Evolutionary conservation across 352 stramenopile genomes (phyloP).

Genomic region (Phytophthora sp.): DNA sequence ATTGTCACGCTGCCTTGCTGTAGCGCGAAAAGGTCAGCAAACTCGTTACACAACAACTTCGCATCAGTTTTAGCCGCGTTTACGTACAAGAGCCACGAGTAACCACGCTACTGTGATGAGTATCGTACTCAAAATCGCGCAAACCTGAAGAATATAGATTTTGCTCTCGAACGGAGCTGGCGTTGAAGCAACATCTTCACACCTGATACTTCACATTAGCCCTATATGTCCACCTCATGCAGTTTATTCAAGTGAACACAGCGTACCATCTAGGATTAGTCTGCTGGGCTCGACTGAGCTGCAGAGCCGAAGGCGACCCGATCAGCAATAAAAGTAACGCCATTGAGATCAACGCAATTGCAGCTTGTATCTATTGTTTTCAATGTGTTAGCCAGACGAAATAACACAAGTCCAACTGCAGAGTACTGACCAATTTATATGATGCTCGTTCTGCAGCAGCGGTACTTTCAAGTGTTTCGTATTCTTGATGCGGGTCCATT

Average conservation of each 20-base stretch:
- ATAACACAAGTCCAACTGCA: not conserved
- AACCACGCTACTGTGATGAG: slow-evolving; percentile 59
- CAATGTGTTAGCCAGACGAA: slow-evolving; percentile 5
- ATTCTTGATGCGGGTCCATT: slow-evolving; percentile 17
- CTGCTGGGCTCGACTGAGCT: slow-evolving; percentile 47
- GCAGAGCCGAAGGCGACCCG: slow-evolving; percentile 47
- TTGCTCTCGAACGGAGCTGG: slow-evolving; percentile 24
- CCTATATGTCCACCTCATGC: too few relatives aligned
- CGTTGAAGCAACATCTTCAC: slow-evolving; percentile 25
- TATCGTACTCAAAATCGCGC: slow-evolving; percentile 43
- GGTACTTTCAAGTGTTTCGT: slow-evolving; percentile 16
- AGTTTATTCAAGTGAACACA: too few relatives aligned
- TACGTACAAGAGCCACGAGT: slow-evolving; percentile 55
- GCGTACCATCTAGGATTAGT: slow-evolving; percentile 43
- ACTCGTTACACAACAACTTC: too few relatives aligned
- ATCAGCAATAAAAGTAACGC: slow-evolving; percentile 52
- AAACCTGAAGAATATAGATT: slow-evolving; percentile 35
- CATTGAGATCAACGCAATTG: slow-evolving; percentile 25
- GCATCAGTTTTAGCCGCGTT: too few relatives aligned
- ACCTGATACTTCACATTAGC: too few relatives aligned
- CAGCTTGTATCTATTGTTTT: slow-evolving; percentile 36
- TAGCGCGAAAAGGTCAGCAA: not conserved
- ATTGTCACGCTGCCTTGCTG: slow-evolving; percentile 35
- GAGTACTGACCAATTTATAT: slow-evolving; percentile 27
- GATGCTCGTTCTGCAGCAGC: slow-evolving; percentile 11